Conservation (phyloP, 2,329 filamentous ascomycete species). For the Myriosclerotinia curreyana region DNA sequence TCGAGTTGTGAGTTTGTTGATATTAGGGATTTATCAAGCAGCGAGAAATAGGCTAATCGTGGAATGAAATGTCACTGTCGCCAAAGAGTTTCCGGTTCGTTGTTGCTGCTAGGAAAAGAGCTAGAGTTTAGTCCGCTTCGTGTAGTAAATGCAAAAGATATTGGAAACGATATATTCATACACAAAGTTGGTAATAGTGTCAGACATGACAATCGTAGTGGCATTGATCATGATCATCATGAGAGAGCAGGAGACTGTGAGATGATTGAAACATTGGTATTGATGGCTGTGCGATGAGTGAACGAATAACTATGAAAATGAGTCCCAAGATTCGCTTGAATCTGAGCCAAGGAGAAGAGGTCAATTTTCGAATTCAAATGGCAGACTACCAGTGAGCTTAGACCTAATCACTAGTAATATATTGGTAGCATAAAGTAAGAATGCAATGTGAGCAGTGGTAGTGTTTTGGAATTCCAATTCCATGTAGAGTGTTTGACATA, state of each 20-base stretch:
- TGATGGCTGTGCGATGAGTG: neutral
- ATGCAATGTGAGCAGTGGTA: neutral
- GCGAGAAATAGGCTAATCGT: too few relatives aligned
- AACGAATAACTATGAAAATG: neutral
- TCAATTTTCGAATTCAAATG: neutral
- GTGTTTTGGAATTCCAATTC: neutral
- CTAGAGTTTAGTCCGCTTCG: too few relatives aligned
- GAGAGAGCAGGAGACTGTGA: neutral
- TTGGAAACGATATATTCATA: too few relatives aligned
- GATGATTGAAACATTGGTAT: neutral
- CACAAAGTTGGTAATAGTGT: too few relatives aligned
- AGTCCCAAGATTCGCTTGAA: constrained; percentile 1
- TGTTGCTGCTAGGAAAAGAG: too few relatives aligned
- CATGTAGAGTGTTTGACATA: neutral
- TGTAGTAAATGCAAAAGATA: too few relatives aligned
- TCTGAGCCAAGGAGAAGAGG: neutral
- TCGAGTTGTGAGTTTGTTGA: too few relatives aligned
- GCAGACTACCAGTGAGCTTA: neutral
- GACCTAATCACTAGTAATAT: neutral
- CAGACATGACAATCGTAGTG: neutral
- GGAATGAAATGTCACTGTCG: too few relatives aligned
- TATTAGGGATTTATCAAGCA: too few relatives aligned
- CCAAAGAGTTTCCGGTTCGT: too few relatives aligned
- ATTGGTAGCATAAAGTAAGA: neutral
- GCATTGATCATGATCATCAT: neutral